A percentile compares a stretch with the other conserved stretches of the same genome.
Conservation (phyloP, 306 rosid species). For the Rubus parviflorus region DNA sequence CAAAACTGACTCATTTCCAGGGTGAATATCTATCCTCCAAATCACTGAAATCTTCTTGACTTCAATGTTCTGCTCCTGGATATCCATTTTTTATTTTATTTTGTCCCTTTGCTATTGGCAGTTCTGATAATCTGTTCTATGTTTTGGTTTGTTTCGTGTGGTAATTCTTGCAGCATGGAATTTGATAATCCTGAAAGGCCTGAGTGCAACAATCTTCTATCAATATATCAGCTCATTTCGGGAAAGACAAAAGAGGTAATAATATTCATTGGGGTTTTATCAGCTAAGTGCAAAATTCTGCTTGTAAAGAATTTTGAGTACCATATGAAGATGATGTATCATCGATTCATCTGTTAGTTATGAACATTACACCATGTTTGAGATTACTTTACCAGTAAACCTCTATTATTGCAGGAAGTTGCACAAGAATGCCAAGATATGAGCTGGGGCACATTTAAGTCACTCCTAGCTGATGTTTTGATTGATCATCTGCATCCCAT, state of each 20-base stretch:
- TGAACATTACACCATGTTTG: slow-evolving; percentile 14
- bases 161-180: slow-evolving; percentile 65
- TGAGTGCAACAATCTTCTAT: slow-evolving; percentile 92
- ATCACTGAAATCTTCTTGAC: slow-evolving; percentile 22
- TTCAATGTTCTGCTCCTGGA: slow-evolving; percentile 27
- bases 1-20: slow-evolving; percentile 85
- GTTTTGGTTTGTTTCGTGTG: slow-evolving; percentile 22
- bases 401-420: slow-evolving; percentile 63
- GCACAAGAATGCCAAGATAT: slow-evolving; percentile 66
- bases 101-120: slow-evolving; percentile 12
- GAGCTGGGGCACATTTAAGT: slow-evolving; percentile 93
- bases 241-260: slow-evolving; percentile 85
- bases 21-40: slow-evolving; percentile 52
- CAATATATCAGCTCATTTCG: slow-evolving; percentile 77
- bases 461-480: slow-evolving; percentile 67
- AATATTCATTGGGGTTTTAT: slow-evolving; percentile 17
- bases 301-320: background rate
- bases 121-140: slow-evolving; percentile 22
- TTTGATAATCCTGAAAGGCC: slow-evolving; percentile 92
- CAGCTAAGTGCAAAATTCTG: background rate
- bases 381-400: slow-evolving; percentile 12
- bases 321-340: slow-evolving; percentile 5
- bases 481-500: slow-evolving; percentile 83
- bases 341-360: background rate
- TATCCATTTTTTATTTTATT: slow-evolving; percentile 1